Evolutionary conservation across 2,329 filamentous ascomycete species (phyloP), one percentile per base, ranked within the genome.

Genomic region (Coniochaeta sp.): DNA sequence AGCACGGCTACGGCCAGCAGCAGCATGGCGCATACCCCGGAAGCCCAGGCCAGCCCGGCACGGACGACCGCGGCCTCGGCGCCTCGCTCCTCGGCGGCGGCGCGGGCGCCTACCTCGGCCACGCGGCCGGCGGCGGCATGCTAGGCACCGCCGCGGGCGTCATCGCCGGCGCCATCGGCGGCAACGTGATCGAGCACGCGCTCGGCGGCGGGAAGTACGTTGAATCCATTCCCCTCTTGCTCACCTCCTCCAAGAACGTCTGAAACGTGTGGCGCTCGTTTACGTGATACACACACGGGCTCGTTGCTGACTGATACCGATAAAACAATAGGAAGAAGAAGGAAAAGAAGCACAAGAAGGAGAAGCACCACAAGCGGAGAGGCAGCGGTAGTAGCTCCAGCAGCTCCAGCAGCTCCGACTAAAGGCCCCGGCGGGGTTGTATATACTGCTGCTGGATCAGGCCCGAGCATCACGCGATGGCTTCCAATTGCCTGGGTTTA

Each of bases 71-170:
- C 38, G 61, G 61, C 16, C 47, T 60, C 10, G 61, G 55, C 40
- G 55, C 40, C 10, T 32, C 58, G 10, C 60, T 62, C 91, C 58
- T 62, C 17, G 60, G 60, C 22, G 60, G 52, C 14, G 58, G 57
- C 4, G 58, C 58, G 7, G 61, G 55, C 2, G 58, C 55, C 1
- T 22, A 58, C 22, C 56, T 60, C 56, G 58, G 58, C 17, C 58
- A 60, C 24, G 34, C 42, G 2, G 60, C 54, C 9, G 58, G 60
- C 1, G 58, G 60, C 1, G 54, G 54, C 19, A 26, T 56, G 28
- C 26, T 56, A 32, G 54, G 54, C 28, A 28, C 55, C 12, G 58
- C 52, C 1, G 47, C 38, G n/a, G 60, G 34, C 52, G 58, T 57
- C 4, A 52, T 50, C 10, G 59, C 28, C 10, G 57, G 59, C 7